Evolutionary conservation across 2,329 filamentous ascomycete genomes (phyloP), one percentile per base, ranked within the genome.

Genomic region (Metarhizium brunneum): DNA sequence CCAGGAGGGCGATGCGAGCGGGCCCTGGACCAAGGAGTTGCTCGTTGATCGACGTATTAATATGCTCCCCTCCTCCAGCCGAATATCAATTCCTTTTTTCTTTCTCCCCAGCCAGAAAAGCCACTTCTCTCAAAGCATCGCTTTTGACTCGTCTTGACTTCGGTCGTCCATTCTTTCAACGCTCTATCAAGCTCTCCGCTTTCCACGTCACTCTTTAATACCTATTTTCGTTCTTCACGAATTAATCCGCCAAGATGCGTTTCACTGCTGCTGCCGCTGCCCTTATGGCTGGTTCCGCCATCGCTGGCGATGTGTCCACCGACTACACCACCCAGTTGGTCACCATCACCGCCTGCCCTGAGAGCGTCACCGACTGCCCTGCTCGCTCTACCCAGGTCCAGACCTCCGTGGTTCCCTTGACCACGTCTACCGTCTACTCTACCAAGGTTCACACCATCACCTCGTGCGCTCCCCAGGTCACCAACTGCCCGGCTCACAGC

Each of bases 371-470:
- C 69, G 66, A 86, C 82, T 86, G 84, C 78, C 78, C 78, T 55
- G 74, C 70, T 59, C 61, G 66, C 61, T 70, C 68, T 53, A 75
- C 71, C 63, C 62, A 62, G 54, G 66, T 72, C 58, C 62, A 67
- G 60, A 72, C 70, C 60, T 70, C 68, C 62, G 62, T 72, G 56
- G 61, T 72, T 53, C 66, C 76, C 56, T 64, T 73, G 60, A 77
- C 77, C 64, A 79, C 79, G 62, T 73, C 70, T 56, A 78, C 80
- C 68, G 71, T 84, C 74, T 83, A 79, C 76, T 68, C 73, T 63
- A 84, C 81, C 68, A 75, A 76, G 64, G 72, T 83, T 68, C 73
- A 80, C 67, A 86, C 82, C 71, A 72, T 85, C 76, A 85, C 80
- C 71, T 77, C 76, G 55, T 86, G 83, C 75, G 75, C 71, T 57